A percentile compares a stretch with the other conserved stretches of the same genome.
Evolutionary conservation across 495 filamentous ascomycete genomes (phyloP).

Genomic region (Trichoderma reesei): DNA sequence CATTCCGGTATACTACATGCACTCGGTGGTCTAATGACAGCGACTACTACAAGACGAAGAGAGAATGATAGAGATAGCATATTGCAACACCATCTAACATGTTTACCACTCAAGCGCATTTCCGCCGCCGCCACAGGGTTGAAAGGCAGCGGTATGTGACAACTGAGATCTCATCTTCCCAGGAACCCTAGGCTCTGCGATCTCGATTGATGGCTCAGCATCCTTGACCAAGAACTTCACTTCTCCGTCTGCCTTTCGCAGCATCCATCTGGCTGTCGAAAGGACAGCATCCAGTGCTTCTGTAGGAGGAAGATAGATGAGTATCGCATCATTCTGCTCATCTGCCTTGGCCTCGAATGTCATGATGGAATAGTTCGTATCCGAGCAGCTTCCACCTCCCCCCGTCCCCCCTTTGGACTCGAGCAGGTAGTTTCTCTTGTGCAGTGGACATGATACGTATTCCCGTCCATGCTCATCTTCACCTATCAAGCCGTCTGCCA

Average conservation of each 20-base stretch:
- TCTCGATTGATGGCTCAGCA: constrained; percentile 53
- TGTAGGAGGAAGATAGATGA: constrained; percentile 79
- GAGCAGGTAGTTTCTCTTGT: constrained; percentile 88
- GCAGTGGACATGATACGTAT: constrained; percentile 71
- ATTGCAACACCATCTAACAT: neutral
- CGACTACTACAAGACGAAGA: too few species aligned
- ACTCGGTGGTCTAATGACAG: too few species aligned
- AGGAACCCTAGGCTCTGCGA: constrained; percentile 23
- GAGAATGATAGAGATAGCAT: neutral
- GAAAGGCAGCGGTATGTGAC: constrained; percentile 28
- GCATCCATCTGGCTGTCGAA: constrained; percentile 75
- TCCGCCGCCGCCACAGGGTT: constrained; percentile 34
- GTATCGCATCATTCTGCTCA: constrained; percentile 68
- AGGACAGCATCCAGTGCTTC: constrained; percentile 77
- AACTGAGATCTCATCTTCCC: constrained; percentile 37
- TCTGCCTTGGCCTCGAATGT: constrained; percentile 55
- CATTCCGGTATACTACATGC: too few species aligned
- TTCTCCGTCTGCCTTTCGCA: constrained; percentile 59
- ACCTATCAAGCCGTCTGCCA: constrained; percentile 83
- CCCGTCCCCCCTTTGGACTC: constrained; percentile 16
- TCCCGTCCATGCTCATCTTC: constrained; percentile 51
- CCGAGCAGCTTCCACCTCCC: constrained; percentile 67
- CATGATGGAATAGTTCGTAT: constrained; percentile 68
- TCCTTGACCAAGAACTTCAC: constrained; percentile 50
- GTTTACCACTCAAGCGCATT: constrained; percentile 8